Evolutionary conservation across 805 yeast species (phyloP), one percentile per base, ranked within the genome.

Genomic region (Candida vaughaniae): DNA sequence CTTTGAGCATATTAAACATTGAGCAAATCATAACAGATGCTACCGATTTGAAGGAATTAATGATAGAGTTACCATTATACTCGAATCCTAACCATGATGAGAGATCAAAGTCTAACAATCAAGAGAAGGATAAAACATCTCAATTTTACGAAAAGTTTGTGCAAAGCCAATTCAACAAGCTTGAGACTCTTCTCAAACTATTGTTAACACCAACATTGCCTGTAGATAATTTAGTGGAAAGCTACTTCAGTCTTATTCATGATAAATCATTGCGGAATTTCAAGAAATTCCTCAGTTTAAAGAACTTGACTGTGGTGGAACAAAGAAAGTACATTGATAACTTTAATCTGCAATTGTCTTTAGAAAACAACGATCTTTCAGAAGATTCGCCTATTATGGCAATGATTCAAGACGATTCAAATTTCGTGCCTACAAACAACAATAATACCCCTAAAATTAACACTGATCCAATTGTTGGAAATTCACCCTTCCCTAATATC

Each of bases 1-100:
- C 96, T 0, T 68, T 80, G 2, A 85, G 81, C 26, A 66, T 79
- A 9, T 60, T 69, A n/a, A 73, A 72, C 51, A 84, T 91, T 3
- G 96, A 90, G 56, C 97, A 91, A 56, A 68, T 91, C 52, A 63
- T 82, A 26, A 63, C 85, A 16, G 99, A 91, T 60, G 53, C 85
- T 2, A 80, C 81, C 26, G 69, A 75, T 6, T 56, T 91, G 49
- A 85, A 83, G 51, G 66, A 69, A 18, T 65, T 75, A 18, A 69
- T 86, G 26, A 34, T 67, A 2, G 56, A 52, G 14, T 63, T 78
- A 10, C 78, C 80, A 3, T 34, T 51, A 9, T 63, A 50, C 38
- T 47, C 64, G 3, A 71, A 72, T 39, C 65, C 73, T 16, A 69
- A 52, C 42, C 51, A 45, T 59, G 38, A 57, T 41, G 41, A 25